These are phyloP conservation scores for Sindora glabra DNA, from an alignment of 306 rosid genomes.

Conservation along the genomic window DNA sequence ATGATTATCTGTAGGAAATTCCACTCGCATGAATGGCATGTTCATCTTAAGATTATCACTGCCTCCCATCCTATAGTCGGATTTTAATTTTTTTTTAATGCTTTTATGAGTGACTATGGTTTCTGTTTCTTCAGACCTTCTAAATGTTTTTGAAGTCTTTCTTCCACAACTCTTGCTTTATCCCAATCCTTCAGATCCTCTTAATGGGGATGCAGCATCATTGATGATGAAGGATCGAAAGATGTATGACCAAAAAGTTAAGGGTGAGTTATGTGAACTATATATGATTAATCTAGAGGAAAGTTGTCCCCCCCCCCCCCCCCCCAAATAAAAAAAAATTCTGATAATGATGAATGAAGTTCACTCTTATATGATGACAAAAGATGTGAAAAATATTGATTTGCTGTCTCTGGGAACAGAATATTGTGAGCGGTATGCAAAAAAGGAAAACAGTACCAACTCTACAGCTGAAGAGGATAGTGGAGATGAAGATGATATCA, in stretches of 20 bases:
- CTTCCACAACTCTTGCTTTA: slow-evolving; percentile 54
- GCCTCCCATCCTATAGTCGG: too few species aligned
- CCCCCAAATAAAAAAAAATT: too few species aligned
- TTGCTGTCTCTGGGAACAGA: slow-evolving; percentile 47
- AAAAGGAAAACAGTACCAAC: slow-evolving; percentile 57
- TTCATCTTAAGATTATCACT: too few species aligned
- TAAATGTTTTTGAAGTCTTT: slow-evolving; percentile 53
- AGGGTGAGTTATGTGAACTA: too few species aligned
- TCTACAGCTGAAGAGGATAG: slow-evolving; percentile 64
- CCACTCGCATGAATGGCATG: too few species aligned
- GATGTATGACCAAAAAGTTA: slow-evolving; percentile 43
- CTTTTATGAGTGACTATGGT: too few species aligned
- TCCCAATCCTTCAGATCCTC: slow-evolving; percentile 55
- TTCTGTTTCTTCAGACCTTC: slow-evolving; percentile 52
- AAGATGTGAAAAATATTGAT: neutral
- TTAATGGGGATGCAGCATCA: slow-evolving; percentile 59
- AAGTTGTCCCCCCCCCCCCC: too few species aligned
- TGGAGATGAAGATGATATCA: slow-evolving; percentile 64
- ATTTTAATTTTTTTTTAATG: too few species aligned
- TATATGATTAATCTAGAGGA: too few species aligned
- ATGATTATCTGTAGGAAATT: too few species aligned
- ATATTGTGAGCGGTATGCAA: slow-evolving; percentile 90
- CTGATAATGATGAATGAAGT: too few species aligned
- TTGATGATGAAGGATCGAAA: slow-evolving; percentile 44
- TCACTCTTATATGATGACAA: slow-evolving; percentile 10